Conservation (phyloP, 768 basidiomycete genomes). For the Boletus eberwhitei region DNA sequence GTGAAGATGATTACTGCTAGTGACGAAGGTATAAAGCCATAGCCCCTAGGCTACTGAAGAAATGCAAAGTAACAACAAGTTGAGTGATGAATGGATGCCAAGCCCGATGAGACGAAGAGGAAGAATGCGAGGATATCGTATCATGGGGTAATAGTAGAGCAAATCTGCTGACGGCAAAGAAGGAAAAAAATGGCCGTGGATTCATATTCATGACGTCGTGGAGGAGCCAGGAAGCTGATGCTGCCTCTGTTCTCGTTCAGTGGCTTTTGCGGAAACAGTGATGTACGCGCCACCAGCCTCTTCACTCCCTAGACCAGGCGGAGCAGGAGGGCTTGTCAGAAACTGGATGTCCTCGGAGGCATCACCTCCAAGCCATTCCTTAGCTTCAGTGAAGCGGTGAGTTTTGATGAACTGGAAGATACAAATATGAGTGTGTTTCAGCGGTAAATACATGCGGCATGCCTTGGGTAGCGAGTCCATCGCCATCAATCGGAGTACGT, state of each 20-base stretch:
- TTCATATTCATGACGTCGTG: constrained; percentile 27
- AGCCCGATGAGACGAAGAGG: constrained; percentile 18
- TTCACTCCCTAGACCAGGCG: constrained; percentile 66
- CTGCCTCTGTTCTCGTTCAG: constrained; percentile 52
- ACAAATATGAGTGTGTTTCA: constrained; percentile 9
- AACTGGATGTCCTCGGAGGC: constrained; percentile 62
- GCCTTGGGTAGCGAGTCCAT: constrained; percentile 99
- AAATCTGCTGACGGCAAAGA: constrained; percentile 20
- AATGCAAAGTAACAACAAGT: constrained; percentile 22
- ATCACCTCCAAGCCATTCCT: constrained; percentile 75
- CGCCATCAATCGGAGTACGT: constrained; percentile 97
- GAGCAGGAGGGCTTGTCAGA: constrained; percentile 56
- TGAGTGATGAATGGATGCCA: constrained; percentile 21
- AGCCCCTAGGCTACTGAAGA: constrained; percentile 15
- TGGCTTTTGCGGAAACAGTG: constrained; percentile 78
- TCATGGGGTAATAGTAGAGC: constrained; percentile 24
- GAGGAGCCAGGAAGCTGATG: constrained; percentile 25
- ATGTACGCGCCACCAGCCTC: constrained; percentile 84
- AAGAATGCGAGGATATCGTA: constrained; percentile 28
- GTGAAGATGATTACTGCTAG: constrained; percentile 32
- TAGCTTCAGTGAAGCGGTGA: constrained; percentile 72
- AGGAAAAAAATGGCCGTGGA: constrained; percentile 10
- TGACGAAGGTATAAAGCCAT: constrained; percentile 28
- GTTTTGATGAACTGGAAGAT: constrained; percentile 78
- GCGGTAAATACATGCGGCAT: constrained; percentile 14